Base-by-base conservation (phyloP, 331 rosid genomes). In the Prunus yedoensis region DNA sequence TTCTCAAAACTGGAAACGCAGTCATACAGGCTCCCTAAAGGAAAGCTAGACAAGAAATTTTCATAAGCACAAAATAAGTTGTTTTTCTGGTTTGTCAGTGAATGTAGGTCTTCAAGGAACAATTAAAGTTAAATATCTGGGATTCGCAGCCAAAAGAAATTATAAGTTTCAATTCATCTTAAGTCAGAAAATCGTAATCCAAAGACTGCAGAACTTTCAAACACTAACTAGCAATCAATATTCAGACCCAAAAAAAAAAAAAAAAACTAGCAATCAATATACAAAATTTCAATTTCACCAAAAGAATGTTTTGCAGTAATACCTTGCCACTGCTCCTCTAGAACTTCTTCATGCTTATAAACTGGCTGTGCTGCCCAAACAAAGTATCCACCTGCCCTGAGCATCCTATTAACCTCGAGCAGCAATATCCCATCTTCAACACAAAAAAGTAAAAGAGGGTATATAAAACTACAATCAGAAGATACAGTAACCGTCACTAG, bases 321-420 rank as follows among this genome's bases (percentile, higher is more conserved):
- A 94, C 99, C 97, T 89, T 90, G 79, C 97, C 99, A 94, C 84
- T 92, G 97, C 75, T 87, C 88, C 86, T 92, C 96, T 68, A 92
- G 85, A 79, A 53, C 77, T 78, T 92, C 93, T 84, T 92, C 92
- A 56, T 94, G 99, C 86, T 94, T 94, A 81, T 94, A 92, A 78
- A 90, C 99, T 43, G 99, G 99, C 79, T 94, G 99, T 28, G 99
- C 97, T 20, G 97, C 97, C 99, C 99, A 94, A 75, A 87, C 97
- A 84, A 94, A 92, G 91, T 92, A 94, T 76, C 99, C 99, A 75
- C 99, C 97, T 45, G 87, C 90, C 78, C 99, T 85, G 66, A 94
- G 92, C 90, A 94, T 83, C 87, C 99, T 92, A 89, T 94, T 82
- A 60, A 87, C 88, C 89, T 94, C 99, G 81, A 92, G 93, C 68